These are phyloP conservation scores for Lecanicillium sp. DNA, from an alignment of 2,329 filamentous ascomycete species.

Conservation along the genomic window DNA sequence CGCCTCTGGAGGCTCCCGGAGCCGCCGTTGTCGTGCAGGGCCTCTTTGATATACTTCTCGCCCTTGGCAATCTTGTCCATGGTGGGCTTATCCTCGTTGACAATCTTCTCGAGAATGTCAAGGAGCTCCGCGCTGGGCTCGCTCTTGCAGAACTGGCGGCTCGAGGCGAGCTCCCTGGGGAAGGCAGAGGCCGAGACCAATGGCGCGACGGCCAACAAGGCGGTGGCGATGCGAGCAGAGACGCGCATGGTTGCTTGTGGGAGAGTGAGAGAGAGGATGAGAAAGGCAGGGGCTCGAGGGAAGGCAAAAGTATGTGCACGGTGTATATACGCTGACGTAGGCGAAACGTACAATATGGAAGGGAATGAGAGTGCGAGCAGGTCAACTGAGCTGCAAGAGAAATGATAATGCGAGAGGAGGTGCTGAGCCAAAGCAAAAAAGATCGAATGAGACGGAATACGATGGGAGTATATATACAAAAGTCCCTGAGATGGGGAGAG, in stretches of 20 bases:
- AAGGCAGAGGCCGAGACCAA: slow-evolving; percentile 4
- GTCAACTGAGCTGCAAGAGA: too few relatives aligned
- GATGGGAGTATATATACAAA: too few relatives aligned
- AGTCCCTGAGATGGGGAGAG: too few relatives aligned
- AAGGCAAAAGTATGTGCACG: too few relatives aligned
- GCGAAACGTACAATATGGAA: too few relatives aligned
- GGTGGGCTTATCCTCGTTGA: neutral
- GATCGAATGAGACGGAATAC: too few relatives aligned
- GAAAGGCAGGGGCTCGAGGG: too few relatives aligned
- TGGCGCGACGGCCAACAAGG: neutral
- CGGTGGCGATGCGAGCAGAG: neutral
- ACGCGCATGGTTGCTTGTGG: neutral
- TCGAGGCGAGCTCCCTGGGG: neutral
- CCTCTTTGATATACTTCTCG: neutral
- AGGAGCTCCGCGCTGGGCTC: neutral
- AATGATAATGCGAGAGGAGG: too few relatives aligned
- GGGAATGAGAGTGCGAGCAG: too few relatives aligned
- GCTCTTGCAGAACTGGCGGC: neutral
- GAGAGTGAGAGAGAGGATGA: neutral
- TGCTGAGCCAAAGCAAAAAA: too few relatives aligned
- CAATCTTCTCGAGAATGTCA: slow-evolving; percentile 3
- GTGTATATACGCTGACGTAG: too few relatives aligned
- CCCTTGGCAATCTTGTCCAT: slow-evolving; percentile 10
- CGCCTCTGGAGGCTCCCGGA: neutral
- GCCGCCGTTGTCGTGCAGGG: neutral